Base-by-base conservation (phyloP, 2,329 filamentous ascomycete genomes). In the Zymoseptoria crescenta region DNA sequence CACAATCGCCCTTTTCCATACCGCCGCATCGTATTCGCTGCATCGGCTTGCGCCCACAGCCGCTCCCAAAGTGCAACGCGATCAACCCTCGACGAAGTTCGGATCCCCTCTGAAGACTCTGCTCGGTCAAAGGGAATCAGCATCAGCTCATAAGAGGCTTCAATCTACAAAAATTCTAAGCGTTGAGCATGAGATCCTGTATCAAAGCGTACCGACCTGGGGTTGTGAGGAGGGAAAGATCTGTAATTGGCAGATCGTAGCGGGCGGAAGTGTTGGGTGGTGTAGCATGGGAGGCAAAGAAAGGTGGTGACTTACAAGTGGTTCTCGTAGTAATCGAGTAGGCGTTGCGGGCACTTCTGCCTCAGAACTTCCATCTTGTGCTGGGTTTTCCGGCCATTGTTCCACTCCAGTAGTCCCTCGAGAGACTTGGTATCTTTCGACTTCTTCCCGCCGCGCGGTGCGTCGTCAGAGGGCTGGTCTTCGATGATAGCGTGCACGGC, bases 401-500 rank as follows among this genome's bases (percentile, higher is more conserved):
- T 86, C 89, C 89, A 93, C 10, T 84, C 83, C 30, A 92, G 74
- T 65, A 87, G 90, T 0, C 88, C 87, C 30, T 84, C 79, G 13
- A 89, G 77, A 60, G 80, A 81, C 3, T 76, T 77, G 27, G 81
- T 77, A 29, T 66, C 61, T 54, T 63, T 63, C 69, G 61, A 59
- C 50, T 56, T 57, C 49, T 64, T 62, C 54, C 56, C 59, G 58
- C 56, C 55, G 21, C 50, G 56, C 56, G 68, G 70, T 21, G 55
- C 41, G 20, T 60, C 59, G 27, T 56, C 51, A 45, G 35, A 16
- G 16, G 65, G 65, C 41, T 64, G 52, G 54, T 82, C 80, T 65
- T 90, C 85, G 66, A 90, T 83, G 59, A 88, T 87, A 0, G 87
- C 88, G 64, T 91, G 88, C 30, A 94, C 85, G 1, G 78, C 77